Base-by-base conservation (phyloP, 352 stramenopile genomes). In the Globisporangium takayamanum region DNA sequence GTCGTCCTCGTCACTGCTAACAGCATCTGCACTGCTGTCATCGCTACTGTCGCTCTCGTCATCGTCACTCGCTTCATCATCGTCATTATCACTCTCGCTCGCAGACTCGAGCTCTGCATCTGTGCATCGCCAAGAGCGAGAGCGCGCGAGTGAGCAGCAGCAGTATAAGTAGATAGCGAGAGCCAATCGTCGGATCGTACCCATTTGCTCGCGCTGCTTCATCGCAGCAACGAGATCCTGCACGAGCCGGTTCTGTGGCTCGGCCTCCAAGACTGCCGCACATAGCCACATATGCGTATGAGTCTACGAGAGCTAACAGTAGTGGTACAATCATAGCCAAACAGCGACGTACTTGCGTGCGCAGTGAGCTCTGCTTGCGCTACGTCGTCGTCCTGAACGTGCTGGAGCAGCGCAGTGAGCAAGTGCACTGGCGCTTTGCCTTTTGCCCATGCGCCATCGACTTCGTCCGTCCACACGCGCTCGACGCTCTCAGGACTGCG, bases 201-300 rank as follows among this genome's bases (percentile, higher is more conserved):
- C 78, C 49, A 92, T 70, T 18, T 44, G 64, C 28, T 76, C 66
- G 8, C 84, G 78, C 57, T 80, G 77, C 65, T 80, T 82, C 70
- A 92, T 73, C 12, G 77, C 79, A 2, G 49, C 67, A 26, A 92
- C 30, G 8, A 92, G 58, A 59, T 92, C 81, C 45, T 73, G 67
- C 39, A 92, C 81, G 16, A 92, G 73, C 6, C 66, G 52, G 53
- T 91, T 89, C 6, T 74, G 52, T n/a, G 79, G 79, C 60, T 91
- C 81, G 12, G 69, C 46, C 15, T 69, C 59, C 49, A 91, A 46
- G 58, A 91, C 81, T 91, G 20, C 15, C 60, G 18, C 25, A 28
- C 22, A 53, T 2, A 42, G 36, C 26, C 3, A 44, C 7, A 12
- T 10, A 48, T 49, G 20, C 41, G 14, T 20, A 14, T 6, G 41